Percentiles rank a stretch among this genome's conserved stretches.
Evolutionary conservation across 805 yeast genomes (phyloP).

Genomic region (Myxozyma vanderwaltii): DNA sequence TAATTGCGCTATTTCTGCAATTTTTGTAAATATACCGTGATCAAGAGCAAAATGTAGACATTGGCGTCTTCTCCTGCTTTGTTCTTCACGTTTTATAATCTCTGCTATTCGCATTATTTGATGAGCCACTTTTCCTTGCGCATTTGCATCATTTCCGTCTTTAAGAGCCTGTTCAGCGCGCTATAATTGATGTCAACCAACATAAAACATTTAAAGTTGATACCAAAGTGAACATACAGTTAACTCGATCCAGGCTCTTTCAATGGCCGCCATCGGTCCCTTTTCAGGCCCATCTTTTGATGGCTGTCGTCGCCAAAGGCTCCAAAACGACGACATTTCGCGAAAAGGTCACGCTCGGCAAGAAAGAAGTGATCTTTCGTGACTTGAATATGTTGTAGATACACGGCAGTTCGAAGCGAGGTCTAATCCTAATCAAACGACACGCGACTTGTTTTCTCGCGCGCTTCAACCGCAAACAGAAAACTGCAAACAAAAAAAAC

Average conservation of each 20-base stretch:
- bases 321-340: conserved; percentile 21
- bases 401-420: too few species aligned
- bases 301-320: conserved; percentile 15
- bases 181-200: conserved; percentile 4
- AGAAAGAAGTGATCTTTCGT: too few species aligned
- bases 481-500: too few species aligned
- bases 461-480: too few species aligned
- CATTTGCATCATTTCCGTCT: conserved; percentile 5
- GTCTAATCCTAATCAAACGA: too few species aligned
- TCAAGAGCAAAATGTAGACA: conserved; percentile 28
- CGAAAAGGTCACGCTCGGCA: background rate
- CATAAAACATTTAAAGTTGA: background rate
- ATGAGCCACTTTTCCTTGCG: conserved; percentile 15
- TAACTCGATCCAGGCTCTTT: conserved; percentile 23
- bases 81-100: conserved; percentile 21
- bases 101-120: conserved; percentile 17
- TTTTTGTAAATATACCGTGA: conserved; percentile 29
- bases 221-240: conserved; percentile 5
- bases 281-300: conserved; percentile 5
- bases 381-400: too few species aligned
- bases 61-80: conserved; percentile 13
- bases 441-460: too few species aligned
- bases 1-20: conserved; percentile 15
- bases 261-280: conserved; percentile 10
- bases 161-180: conserved; percentile 17